Percentiles rank a stretch among this genome's conserved stretches.
Evolutionary conservation across 176 grass and related monocot species (phyloP).

Genomic region (Aegilops bicornis): DNA sequence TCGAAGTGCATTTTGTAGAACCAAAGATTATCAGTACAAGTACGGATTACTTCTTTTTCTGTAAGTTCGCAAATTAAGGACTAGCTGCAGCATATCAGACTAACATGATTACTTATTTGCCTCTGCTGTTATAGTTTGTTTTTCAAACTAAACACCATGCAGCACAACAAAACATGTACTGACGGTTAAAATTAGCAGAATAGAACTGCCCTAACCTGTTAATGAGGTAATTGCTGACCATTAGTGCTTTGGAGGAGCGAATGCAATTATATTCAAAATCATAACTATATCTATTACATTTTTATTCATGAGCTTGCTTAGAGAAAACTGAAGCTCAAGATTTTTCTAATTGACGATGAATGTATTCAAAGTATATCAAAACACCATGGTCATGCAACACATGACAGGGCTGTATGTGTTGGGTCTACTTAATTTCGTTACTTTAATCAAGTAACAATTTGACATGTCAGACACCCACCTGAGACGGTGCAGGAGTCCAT

Average conservation of each 20-base stretch:
- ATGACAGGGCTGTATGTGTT: background rate
- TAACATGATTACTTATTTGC: constrained; percentile 1
- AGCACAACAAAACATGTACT: background rate
- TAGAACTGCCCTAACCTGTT: background rate
- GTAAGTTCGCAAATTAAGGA: constrained; percentile 1
- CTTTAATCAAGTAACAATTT: constrained; percentile 3
- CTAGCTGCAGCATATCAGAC: background rate
- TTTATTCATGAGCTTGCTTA: background rate
- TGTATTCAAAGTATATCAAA: background rate
- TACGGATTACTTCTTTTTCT: constrained; percentile 14
- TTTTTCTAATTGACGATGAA: background rate
- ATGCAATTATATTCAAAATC: background rate
- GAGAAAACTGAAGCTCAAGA: background rate
- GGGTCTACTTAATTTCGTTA: background rate
- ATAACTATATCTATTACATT: background rate
- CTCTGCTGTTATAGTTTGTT: background rate
- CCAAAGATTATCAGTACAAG: background rate
- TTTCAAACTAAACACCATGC: background rate
- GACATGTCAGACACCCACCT: background rate
- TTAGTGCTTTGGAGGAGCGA: background rate
- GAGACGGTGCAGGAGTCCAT: background rate
- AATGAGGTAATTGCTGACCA: background rate
- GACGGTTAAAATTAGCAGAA: background rate
- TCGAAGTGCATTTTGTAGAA: constrained; percentile 7
- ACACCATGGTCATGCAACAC: background rate